A percentile compares a stretch with the other conserved stretches of the same genome.
Conservation (phyloP, 352 stramenopile species). For the Globisporangium solare region DNA sequence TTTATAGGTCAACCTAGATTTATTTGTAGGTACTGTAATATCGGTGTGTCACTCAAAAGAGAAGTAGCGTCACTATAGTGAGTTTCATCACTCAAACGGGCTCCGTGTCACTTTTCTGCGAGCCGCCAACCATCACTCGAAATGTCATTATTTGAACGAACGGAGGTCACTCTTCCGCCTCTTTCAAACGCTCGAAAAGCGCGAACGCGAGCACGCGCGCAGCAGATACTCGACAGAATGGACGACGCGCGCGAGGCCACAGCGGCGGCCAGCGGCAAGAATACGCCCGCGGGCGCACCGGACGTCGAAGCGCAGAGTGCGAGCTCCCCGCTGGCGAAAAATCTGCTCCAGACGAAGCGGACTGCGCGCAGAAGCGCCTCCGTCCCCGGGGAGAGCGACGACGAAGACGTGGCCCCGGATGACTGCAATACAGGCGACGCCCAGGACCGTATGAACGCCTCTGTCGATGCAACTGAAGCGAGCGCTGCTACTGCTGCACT, state of each 20-base stretch:
- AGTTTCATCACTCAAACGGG: not conserved
- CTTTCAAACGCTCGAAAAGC: constrained; percentile 10
- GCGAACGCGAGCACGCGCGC: not conserved
- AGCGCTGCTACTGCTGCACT: no score
- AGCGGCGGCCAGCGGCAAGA: constrained; percentile 8
- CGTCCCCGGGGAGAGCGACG: not conserved
- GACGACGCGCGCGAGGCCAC: constrained; percentile 19
- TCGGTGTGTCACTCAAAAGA: not conserved
- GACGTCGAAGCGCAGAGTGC: not conserved
- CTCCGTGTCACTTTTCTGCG: not conserved
- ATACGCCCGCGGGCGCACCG: constrained; percentile 8
- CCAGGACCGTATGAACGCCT: no score
- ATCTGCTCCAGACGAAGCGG: not conserved
- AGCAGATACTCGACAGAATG: constrained; percentile 7
- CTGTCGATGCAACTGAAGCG: no score
- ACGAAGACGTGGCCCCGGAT: not conserved
- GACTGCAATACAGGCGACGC: not conserved
- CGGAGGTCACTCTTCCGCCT: not conserved
- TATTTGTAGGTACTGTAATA: no score
- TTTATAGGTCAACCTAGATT: not conserved
- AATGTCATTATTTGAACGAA: constrained; percentile 2
- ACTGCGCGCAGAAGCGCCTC: not conserved
- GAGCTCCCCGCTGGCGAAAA: not conserved
- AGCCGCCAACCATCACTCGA: not conserved
- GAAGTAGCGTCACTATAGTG: not conserved